These are phyloP conservation scores for Pouteria campechiana DNA, from an alignment of 179 eudicot species.

Conservation along the genomic window DNA sequence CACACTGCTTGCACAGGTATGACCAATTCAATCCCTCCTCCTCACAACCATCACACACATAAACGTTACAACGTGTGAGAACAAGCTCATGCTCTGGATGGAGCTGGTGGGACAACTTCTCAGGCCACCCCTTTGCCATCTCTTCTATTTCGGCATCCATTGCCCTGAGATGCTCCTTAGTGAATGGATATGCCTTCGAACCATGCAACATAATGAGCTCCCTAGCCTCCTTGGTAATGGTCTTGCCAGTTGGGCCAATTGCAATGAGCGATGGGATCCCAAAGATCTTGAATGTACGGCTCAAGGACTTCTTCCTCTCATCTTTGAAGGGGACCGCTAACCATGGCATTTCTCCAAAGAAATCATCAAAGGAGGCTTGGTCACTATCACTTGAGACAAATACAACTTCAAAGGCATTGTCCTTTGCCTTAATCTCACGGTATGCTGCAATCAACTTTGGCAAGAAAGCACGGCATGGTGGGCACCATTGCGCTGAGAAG, in stretches of 20 bases:
- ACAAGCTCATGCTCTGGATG: slow-evolving; percentile 56
- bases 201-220: slow-evolving; percentile 51
- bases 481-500: slow-evolving; percentile 88
- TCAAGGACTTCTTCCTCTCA: slow-evolving; percentile 23
- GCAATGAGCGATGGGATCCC: slow-evolving; percentile 63
- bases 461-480: slow-evolving; percentile 70
- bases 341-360: slow-evolving; percentile 70
- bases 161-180: slow-evolving; percentile 47
- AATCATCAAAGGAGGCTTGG: slow-evolving; percentile 43
- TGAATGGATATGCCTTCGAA: slow-evolving; percentile 65
- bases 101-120: slow-evolving; percentile 32
- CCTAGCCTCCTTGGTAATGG: slow-evolving; percentile 53
- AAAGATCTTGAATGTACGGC: slow-evolving; percentile 45
- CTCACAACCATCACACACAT: slow-evolving; percentile 51
- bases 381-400: slow-evolving; percentile 63
- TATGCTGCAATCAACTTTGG: slow-evolving; percentile 55
- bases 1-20: slow-evolving; percentile 47
- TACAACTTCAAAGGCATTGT: slow-evolving; percentile 42
- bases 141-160: slow-evolving; percentile 39
- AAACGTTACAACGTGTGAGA: slow-evolving; percentile 25
- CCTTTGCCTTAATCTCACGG: slow-evolving; percentile 39
- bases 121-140: slow-evolving; percentile 59
- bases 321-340: slow-evolving; percentile 68
- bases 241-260: slow-evolving; percentile 48
- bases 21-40: slow-evolving; percentile 54